Percentiles rank a stretch among this genome's conserved stretches.
Evolutionary conservation across 2,329 filamentous ascomycete genomes (phyloP).

Genomic region (Pseudogymnoascus sp.): DNA sequence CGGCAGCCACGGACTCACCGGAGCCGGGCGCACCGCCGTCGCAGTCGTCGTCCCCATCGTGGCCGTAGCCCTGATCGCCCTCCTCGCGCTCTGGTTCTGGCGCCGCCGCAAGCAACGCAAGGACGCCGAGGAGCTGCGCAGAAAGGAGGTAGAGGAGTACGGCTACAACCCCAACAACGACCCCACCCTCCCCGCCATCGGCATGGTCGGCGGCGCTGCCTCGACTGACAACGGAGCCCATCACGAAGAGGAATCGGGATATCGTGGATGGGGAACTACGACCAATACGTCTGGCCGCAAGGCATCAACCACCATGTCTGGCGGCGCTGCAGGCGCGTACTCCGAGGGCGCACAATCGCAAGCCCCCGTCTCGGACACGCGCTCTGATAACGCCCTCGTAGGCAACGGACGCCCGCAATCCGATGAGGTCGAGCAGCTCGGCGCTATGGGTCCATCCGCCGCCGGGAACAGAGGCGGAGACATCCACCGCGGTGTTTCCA

Average conservation of each 20-base stretch:
- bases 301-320: constrained; percentile 82
- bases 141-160: constrained; percentile 97
- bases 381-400: constrained; percentile 62
- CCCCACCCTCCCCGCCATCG: constrained; percentile 63
- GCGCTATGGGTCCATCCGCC: constrained; percentile 69
- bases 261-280: constrained; percentile 90
- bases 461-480: constrained; percentile 59
- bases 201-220: constrained; percentile 34
- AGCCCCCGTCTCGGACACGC: constrained; percentile 59
- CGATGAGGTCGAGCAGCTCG: constrained; percentile 75
- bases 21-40: constrained; percentile 73
- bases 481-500: constrained; percentile 84
- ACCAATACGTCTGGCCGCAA: constrained; percentile 70
- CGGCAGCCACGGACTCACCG: constrained; percentile 44
- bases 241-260: constrained; percentile 71
- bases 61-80: constrained; percentile 72
- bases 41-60: constrained; percentile 92
- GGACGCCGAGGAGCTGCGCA: constrained; percentile 76
- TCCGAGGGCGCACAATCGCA: constrained; percentile 67
- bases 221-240: constrained; percentile 41
- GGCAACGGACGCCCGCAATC: constrained; percentile 42
- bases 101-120: constrained; percentile 80
- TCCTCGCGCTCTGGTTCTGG: constrained; percentile 78
- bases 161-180: constrained; percentile 97
- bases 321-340: constrained; percentile 60